Evolutionary conservation across 345 rosid species (phyloP).

Genomic region (Eucalyptus melliodora): DNA sequence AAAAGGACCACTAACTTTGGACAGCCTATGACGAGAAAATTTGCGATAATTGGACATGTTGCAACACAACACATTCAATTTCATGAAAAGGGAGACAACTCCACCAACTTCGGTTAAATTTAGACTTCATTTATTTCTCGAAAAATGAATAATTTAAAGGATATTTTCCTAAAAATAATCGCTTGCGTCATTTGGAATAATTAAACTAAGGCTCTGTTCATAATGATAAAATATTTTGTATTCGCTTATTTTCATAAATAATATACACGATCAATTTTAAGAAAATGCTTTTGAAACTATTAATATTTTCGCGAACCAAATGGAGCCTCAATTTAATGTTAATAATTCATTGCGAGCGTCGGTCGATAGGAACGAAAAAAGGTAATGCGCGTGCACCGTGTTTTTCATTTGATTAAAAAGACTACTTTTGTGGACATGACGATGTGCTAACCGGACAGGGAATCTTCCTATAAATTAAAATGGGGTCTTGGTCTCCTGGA

Average conservation of each 20-base stretch:
- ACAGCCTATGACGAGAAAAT: neutral
- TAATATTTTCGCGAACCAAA: rapidly evolving
- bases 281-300: neutral
- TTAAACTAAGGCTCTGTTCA: neutral
- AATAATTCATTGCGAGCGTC: neutral
- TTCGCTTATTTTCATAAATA: rapidly evolving
- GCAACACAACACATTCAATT: neutral
- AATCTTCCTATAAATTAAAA: neutral
- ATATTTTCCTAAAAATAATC: neutral
- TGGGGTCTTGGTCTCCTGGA: neutral
- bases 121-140: rapidly evolving
- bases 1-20: neutral
- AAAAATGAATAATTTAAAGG: rapidly evolving
- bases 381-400: neutral
- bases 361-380: rapidly evolving
- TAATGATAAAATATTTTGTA: neutral
- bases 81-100: neutral
- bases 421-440: neutral
- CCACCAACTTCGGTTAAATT: neutral
- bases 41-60: neutral
- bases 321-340: rapidly evolving
- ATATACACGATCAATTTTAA: rapidly evolving
- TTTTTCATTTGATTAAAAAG: neutral
- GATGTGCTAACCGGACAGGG: neutral
- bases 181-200: rapidly evolving